Evolutionary conservation across 176 grass and related monocot species (phyloP).

Genomic region (Oryza meyeriana): DNA sequence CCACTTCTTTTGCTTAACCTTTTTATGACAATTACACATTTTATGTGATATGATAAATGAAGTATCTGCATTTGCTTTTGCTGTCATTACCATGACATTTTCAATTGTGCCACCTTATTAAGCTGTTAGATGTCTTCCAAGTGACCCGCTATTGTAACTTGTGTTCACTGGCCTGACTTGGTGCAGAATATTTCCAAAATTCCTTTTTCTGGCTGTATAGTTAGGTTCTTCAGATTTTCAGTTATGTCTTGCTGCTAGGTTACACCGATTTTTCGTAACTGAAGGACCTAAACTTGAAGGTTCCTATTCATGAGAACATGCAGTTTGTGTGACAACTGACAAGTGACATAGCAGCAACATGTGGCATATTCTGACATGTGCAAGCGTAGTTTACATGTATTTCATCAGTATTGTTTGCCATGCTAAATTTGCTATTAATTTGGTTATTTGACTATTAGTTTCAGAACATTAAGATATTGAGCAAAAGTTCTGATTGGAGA

Average conservation of each 20-base stretch:
- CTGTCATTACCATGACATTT: background rate
- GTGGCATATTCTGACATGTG: conserved; percentile 11
- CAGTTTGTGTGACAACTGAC: background rate
- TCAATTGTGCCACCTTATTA: background rate
- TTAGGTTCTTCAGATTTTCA: background rate
- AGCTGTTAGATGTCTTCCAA: conserved; percentile 5
- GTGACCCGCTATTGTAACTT: background rate
- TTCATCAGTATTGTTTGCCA: background rate
- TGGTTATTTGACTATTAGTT: conserved; percentile 15
- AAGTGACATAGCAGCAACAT: conserved; percentile 15
- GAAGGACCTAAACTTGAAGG: background rate
- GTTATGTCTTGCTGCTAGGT: conserved; percentile 1
- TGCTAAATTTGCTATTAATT: conserved; percentile 14
- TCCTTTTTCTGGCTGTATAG: background rate
- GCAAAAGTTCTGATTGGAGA: conserved; percentile 2
- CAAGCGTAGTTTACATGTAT: conserved; percentile 20
- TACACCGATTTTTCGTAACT: conserved; percentile 5
- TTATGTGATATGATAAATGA: background rate
- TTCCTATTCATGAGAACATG: conserved; percentile 20
- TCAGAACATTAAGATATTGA: background rate
- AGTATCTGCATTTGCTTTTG: conserved; percentile 4
- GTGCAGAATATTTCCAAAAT: background rate
- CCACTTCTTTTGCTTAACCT: background rate
- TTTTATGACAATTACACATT: background rate
- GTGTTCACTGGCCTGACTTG: background rate